Evolutionary conservation across 2,329 filamentous ascomycete genomes (phyloP).

Genomic region (Cladophialophora psammophila): DNA sequence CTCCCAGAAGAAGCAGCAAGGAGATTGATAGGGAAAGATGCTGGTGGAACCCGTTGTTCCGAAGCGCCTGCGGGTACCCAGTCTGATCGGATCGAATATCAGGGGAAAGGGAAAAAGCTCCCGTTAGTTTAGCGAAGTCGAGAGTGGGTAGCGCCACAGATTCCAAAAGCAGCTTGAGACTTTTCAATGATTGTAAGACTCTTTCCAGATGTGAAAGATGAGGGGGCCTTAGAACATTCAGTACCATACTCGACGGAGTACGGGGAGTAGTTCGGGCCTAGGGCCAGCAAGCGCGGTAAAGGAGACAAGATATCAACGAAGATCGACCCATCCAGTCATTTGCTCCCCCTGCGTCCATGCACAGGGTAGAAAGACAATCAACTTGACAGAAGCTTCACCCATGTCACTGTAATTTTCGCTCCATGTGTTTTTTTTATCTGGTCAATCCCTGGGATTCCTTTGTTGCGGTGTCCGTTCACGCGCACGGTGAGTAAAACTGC

Average conservation of each 20-base stretch:
- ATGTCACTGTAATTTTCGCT: background rate
- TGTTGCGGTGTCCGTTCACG: background rate
- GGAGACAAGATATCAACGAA: background rate
- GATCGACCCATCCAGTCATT: background rate
- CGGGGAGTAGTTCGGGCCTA: background rate
- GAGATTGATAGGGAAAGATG: background rate
- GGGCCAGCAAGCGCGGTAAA: background rate
- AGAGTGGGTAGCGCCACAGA: background rate
- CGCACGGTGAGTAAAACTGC: background rate
- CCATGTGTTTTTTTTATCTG: background rate
- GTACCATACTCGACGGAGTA: background rate
- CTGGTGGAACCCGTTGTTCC: background rate
- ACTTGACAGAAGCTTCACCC: background rate
- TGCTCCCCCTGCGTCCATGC: background rate
- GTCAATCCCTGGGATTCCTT: background rate
- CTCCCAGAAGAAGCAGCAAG: background rate
- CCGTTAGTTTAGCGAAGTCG: conserved; percentile 4
- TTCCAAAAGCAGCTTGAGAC: background rate
- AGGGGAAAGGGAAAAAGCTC: background rate
- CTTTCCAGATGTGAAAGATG: background rate
- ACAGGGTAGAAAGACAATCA: background rate
- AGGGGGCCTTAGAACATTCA: background rate
- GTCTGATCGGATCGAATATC: background rate
- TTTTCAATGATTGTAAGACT: background rate
- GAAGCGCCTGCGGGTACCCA: background rate